phyloP scores from a whole-genome alignment of 1,139 yeast genomes.

The Diutina mesorugosa region DNA sequence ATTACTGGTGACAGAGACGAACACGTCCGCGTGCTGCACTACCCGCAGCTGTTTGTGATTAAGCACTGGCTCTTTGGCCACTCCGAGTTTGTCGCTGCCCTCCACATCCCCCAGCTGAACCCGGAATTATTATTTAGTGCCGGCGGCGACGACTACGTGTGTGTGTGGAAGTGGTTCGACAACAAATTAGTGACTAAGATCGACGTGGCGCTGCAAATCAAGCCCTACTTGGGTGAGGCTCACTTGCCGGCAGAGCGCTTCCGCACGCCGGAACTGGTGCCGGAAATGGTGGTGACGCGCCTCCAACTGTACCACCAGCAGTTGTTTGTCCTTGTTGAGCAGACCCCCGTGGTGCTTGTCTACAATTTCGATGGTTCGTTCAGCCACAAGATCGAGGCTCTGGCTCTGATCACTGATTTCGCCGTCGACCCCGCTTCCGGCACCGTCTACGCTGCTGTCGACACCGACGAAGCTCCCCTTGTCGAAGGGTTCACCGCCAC shows the following conservation, averaged over 20 bases:
- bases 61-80: constrained; percentile 85
- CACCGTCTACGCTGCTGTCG: constrained; percentile 15
- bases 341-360: constrained; percentile 41
- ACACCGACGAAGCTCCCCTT: constrained; percentile 7
- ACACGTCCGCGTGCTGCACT: constrained; percentile 79
- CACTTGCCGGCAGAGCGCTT: constrained; percentile 63
- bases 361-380: constrained; percentile 15
- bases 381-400: constrained; percentile 15
- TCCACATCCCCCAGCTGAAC: constrained; percentile 40
- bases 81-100: constrained; percentile 59
- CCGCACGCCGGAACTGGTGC: constrained; percentile 36
- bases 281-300: constrained; percentile 43
- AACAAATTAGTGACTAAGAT: constrained; percentile 35
- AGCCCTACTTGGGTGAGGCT: constrained; percentile 36
- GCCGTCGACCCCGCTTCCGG: constrained; percentile 3
- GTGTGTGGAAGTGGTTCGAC: constrained; percentile 66
- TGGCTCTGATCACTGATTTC: constrained; percentile 8
- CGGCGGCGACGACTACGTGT: constrained; percentile 80
- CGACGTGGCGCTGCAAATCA: constrained; percentile 34
- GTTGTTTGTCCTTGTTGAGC: constrained; percentile 36
- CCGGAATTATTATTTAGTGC: constrained; percentile 49
- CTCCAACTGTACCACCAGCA: constrained; percentile 19
- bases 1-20: constrained; percentile 92
- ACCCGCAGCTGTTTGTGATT: constrained; percentile 66
- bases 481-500: constrained; percentile 5